Conservation (phyloP, 139 green algal genomes). For the Astrephomene gubernaculifera region DNA sequence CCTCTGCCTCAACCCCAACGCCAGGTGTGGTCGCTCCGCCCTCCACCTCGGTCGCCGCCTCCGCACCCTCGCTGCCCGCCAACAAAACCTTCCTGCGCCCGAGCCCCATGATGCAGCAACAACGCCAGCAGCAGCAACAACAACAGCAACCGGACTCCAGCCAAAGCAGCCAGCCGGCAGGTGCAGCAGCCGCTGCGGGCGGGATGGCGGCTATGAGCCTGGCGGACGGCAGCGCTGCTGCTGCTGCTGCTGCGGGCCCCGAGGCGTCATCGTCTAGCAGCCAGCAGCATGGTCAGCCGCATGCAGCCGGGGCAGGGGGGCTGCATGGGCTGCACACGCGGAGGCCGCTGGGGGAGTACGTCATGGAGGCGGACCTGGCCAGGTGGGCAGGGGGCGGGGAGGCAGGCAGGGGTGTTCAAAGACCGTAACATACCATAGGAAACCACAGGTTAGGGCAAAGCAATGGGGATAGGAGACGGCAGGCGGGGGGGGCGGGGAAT, state of each 20-base stretch:
- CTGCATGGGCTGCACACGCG: constrained; percentile 1
- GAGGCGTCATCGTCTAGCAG: too few relatives aligned
- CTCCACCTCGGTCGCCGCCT: neutral
- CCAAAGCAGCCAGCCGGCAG: too few relatives aligned
- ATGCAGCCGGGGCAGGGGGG: neutral
- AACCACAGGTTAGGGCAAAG: too few relatives aligned
- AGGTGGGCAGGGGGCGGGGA: constrained; percentile 30
- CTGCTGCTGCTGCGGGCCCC: neutral
- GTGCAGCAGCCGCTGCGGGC: neutral
- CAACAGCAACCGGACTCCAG: too few relatives aligned
- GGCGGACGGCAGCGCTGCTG: neutral
- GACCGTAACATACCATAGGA: too few relatives aligned
- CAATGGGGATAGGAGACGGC: too few relatives aligned
- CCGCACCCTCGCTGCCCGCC: constrained; percentile 6
- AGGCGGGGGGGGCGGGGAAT: too few relatives aligned
- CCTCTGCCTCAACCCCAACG: too few relatives aligned
- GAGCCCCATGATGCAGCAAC: constrained; percentile 41
- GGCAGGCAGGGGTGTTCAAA: neutral
- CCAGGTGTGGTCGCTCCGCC: neutral
- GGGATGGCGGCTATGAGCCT: constrained; percentile 3
- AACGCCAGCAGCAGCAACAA: constrained; percentile 26
- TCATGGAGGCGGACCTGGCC: constrained; percentile 66
- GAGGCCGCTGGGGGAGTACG: constrained; percentile 65
- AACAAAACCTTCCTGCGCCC: constrained; percentile 31
- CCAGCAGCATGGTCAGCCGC: neutral